These are phyloP conservation scores for Yarrowia hollandica DNA, from an alignment of 805 yeast genomes.

Conservation along the genomic window DNA sequence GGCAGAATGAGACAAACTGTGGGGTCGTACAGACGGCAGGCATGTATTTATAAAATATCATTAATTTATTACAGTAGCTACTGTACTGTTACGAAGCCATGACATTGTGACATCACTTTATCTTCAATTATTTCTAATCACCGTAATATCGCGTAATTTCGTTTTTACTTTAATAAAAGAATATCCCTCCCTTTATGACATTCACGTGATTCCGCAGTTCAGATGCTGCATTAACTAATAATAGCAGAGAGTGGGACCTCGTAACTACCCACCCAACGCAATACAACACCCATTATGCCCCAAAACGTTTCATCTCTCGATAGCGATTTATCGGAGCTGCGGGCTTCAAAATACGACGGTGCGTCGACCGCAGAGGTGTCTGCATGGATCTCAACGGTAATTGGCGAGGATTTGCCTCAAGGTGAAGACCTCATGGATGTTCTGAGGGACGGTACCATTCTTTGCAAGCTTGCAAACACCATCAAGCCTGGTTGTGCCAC, in stretches of 20 bases:
- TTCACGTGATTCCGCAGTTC: not conserved
- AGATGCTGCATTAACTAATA: not conserved
- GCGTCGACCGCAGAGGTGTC: conserved; percentile 31
- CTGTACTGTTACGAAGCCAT: too few species aligned
- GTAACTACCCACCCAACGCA: not conserved
- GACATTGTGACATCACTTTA: too few species aligned
- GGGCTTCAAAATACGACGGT: conserved; percentile 17
- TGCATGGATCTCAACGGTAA: conserved; percentile 53
- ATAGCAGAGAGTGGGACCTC: not conserved
- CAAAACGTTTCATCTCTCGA: conserved; percentile 1
- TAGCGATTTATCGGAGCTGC: not conserved
- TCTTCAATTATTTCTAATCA: too few species aligned
- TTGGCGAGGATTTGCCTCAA: conserved; percentile 42
- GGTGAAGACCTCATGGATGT: conserved; percentile 52
- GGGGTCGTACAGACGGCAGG: not conserved
- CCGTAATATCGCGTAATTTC: too few species aligned
- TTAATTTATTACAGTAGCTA: not conserved
- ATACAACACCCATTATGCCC: not conserved
- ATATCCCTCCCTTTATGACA: too few species aligned
- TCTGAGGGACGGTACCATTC: conserved; percentile 60
- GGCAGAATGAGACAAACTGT: not conserved
- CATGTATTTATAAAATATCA: not conserved
- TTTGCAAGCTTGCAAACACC: conserved; percentile 51
- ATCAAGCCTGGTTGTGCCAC: conserved; percentile 45
- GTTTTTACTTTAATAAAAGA: too few species aligned